Conservation (phyloP, 2,329 filamentous ascomycete genomes). For the Aschersonia sp. region DNA sequence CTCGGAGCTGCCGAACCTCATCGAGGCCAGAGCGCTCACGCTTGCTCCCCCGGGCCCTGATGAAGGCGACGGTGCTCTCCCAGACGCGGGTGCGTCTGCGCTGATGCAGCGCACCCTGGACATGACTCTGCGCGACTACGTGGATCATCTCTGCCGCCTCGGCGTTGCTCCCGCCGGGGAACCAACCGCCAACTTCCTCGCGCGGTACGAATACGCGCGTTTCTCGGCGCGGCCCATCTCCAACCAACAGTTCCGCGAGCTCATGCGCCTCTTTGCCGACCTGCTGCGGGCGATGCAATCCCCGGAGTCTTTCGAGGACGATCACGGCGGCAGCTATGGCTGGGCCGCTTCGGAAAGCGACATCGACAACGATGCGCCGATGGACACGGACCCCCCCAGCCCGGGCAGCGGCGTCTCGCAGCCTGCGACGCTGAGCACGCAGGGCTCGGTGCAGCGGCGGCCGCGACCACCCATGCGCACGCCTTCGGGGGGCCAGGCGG, state of each 20-base stretch:
- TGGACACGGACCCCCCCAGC: constrained; percentile 26
- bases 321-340: constrained; percentile 11
- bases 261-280: constrained; percentile 78
- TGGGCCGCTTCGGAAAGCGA: constrained; percentile 21
- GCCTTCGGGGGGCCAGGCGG: constrained; percentile 24
- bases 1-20: constrained; percentile 70
- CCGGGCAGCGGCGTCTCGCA: constrained; percentile 13
- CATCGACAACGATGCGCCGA: constrained; percentile 26
- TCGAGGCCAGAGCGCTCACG: constrained; percentile 87
- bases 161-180: constrained; percentile 38
- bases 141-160: constrained; percentile 53
- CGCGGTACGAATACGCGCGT: constrained; percentile 68
- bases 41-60: constrained; percentile 33
- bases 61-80: not conserved
- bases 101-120: constrained; percentile 55
- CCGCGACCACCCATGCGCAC: constrained; percentile 15
- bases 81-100: constrained; percentile 39
- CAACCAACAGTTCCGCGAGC: constrained; percentile 54
- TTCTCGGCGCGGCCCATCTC: constrained; percentile 61
- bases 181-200: constrained; percentile 48
- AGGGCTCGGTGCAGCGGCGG: constrained; percentile 14
- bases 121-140: constrained; percentile 69
- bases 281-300: constrained; percentile 63
- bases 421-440: constrained; percentile 16
- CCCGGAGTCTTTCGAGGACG: constrained; percentile 39